phyloP scores from a whole-genome alignment of 768 basidiomycete species.

The Gloeophyllum trabeum region DNA sequence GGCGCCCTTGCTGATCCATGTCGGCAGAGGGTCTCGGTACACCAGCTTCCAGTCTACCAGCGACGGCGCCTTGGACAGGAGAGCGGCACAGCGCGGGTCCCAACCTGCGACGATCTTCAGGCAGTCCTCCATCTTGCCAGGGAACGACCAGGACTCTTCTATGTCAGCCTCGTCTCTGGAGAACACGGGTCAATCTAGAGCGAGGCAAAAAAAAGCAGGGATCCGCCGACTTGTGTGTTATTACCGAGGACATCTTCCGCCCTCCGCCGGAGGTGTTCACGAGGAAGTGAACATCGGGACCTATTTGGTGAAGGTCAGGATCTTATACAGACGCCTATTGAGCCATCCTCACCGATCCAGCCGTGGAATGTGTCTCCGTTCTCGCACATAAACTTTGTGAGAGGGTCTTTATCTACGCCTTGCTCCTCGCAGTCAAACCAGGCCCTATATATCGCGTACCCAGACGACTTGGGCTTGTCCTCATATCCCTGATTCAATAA shows the following conservation, averaged over 20 bases:
- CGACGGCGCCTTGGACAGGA: constrained; percentile 13
- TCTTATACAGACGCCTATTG: not conserved
- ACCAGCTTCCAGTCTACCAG: constrained; percentile 17
- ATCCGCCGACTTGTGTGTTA: constrained; percentile 12
- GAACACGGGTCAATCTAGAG: not conserved
- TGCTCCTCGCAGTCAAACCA: constrained; percentile 12
- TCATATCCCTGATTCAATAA: constrained; percentile 8
- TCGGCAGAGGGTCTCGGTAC: constrained; percentile 14
- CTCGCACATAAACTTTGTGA: constrained; percentile 8
- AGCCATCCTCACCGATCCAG: constrained; percentile 11
- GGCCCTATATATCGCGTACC: constrained; percentile 16
- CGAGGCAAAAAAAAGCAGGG: not conserved
- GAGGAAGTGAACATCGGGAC: constrained; percentile 11
- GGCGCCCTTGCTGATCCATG: constrained; percentile 13
- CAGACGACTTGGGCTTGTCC: constrained; percentile 13
- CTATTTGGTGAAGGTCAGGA: constrained; percentile 1
- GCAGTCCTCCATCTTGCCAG: constrained; percentile 14
- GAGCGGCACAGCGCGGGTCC: constrained; percentile 15
- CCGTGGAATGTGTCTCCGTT: constrained; percentile 8
- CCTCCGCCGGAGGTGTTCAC: constrained; percentile 10
- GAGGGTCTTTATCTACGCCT: constrained; percentile 12
- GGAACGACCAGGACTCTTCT: constrained; percentile 11
- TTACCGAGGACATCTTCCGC: constrained; percentile 10
- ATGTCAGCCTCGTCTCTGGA: constrained; percentile 13
- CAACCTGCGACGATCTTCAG: constrained; percentile 12